Base-by-base conservation (phyloP, 1,139 yeast species). In the Pichia norvegensis region DNA sequence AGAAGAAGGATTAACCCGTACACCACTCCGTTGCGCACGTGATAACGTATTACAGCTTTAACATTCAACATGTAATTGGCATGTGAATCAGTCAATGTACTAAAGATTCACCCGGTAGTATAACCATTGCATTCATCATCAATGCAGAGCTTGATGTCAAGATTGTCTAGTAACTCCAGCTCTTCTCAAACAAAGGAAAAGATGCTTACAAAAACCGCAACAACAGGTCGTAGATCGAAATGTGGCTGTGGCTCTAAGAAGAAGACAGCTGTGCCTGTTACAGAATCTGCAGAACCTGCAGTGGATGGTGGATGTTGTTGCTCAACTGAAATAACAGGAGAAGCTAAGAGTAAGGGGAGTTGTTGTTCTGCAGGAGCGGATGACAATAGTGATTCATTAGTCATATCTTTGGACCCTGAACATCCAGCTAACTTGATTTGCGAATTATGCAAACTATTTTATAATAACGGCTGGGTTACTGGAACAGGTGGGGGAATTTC, bases 401-500 rank as follows among this genome's bases (percentile, higher is more conserved):
- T 74, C 44, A 56, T 57, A 2, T 74, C 80, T 1, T 51, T 59
- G 10, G 82, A 83, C 57, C 78, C 83, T 7, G 63, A 68, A 40
- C 95, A 87, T 60, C 95, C 96, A 0, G 95, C 95, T 4, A 83
- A 84, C 57, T 67, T 85, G 56, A 85, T 90, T 52, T 87, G 95
- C 61, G 86, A 84, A 53, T 71, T 90, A 36, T 88, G 97, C 62
- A 71, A 78, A 43, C 67, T 77, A 27, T 86, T 90, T 61, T 90
- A 85, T 62, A 73, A 78, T 57, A 82, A 83, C 60, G 83, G 85
- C 47, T 88, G 97, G 96, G 94, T 87, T 52, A 84, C 95, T 0
- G 97, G 97, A 4, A 90, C 97, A 1, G 97, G 96, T 2, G 97
- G 97, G 23, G 97, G 97, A 3, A 82, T 90, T 57, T 84, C 95